Evolutionary conservation across 2,329 filamentous ascomycete genomes (phyloP), one percentile per base, ranked within the genome.

Genomic region (Metarhizium humberi): DNA sequence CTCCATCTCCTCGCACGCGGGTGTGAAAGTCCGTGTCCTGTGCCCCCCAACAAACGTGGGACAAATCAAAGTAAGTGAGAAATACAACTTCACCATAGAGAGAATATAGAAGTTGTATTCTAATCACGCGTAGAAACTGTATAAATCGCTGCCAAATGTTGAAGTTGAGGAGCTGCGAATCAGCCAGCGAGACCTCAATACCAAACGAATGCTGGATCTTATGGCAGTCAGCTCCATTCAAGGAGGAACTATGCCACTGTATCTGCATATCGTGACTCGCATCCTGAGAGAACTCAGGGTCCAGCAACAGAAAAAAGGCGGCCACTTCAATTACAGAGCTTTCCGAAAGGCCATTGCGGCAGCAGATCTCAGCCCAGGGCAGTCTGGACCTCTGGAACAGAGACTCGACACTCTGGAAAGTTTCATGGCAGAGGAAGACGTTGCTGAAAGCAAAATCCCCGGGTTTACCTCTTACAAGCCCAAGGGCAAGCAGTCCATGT

Each of bases 231-330:
- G 63, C 46, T 64, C 63, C 1, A 51, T 60, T 7, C 59, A 64
- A 0, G 72, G 69, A 0, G 66, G 68, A 1, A 64, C 69, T 1
- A 69, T 75, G 52, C 83, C 82, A 0, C 71, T 87, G 0, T 87
- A 87, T 60, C 73, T 84, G 53, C 75, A 80, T 51, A 76, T 82
- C 0, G 69, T 83, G 2, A 69, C 75, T 32, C 73, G 78, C 0
- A 78, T 86, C 32, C 69, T 88, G 0, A 72, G 82, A 1, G 75
- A 82, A 0, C 74, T 86, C 65, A 76, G 79, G 0, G 66, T 76
- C 1, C 52, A 66, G 0, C 76, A 80, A 53, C 75, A 80, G 52
- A 47, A 61, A 0, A 64, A 38, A 0, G 62, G 63, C 0, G 60
- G 49, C 0, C 14, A 55, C 0, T 83, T 88, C 63, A 66, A 76